Evolutionary conservation across 345 rosid species (phyloP).

Genomic region (Salix viminalis): DNA sequence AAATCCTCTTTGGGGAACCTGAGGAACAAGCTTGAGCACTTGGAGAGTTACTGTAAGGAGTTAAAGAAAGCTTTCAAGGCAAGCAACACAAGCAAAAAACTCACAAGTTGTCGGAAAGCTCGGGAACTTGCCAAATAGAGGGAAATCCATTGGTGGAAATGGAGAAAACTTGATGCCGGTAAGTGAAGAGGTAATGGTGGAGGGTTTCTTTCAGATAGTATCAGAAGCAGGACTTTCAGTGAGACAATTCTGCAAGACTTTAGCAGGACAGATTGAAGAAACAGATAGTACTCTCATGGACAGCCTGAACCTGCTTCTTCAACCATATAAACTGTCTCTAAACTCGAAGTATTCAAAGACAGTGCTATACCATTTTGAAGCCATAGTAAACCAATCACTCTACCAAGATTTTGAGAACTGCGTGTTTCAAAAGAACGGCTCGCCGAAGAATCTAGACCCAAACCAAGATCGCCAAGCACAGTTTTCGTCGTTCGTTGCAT

Average conservation of each 20-base stretch:
- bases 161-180: conserved; percentile 60
- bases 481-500: conserved; percentile 65
- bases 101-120: conserved; percentile 28
- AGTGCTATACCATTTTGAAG: conserved; percentile 71
- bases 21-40: conserved; percentile 68
- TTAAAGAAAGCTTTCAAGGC: conserved; percentile 73
- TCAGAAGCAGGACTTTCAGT: conserved; percentile 90
- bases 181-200: conserved; percentile 81
- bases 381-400: conserved; percentile 69
- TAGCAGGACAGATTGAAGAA: conserved; percentile 66
- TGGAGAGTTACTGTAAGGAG: conserved; percentile 78
- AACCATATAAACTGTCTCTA: conserved; percentile 56
- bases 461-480: conserved; percentile 68
- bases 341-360: conserved; percentile 63
- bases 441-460: conserved; percentile 68
- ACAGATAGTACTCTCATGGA: conserved; percentile 49
- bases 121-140: conserved; percentile 31
- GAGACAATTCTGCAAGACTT: conserved; percentile 84
- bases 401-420: conserved; percentile 90
- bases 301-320: conserved; percentile 59
- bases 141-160: conserved; percentile 31
- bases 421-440: conserved; percentile 73
- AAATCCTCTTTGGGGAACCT: conserved; percentile 68
- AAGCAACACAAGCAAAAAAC: conserved; percentile 46
- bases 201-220: conserved; percentile 86